Percentiles rank a stretch among this genome's conserved stretches.
These are phyloP conservation scores for Psidium guajava DNA, from an alignment of 345 rosid species.

Conservation along the genomic window DNA sequence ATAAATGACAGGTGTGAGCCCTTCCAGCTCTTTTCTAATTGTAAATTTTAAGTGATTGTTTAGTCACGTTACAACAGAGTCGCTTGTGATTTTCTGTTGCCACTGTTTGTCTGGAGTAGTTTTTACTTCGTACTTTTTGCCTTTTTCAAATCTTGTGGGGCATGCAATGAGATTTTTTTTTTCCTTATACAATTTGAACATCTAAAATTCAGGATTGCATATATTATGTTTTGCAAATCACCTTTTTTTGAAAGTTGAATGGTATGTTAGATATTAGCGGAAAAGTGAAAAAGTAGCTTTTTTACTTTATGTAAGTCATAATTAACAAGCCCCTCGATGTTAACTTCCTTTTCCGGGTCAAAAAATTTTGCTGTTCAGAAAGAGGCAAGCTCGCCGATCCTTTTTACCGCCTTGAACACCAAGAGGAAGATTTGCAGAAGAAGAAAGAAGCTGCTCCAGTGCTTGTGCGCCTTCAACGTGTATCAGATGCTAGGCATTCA, in stretches of 20 bases:
- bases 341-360: background rate
- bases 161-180: background rate
- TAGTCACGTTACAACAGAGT: background rate
- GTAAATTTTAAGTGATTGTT: background rate
- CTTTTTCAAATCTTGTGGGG: background rate
- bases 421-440: conserved; percentile 85
- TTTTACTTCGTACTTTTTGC: background rate
- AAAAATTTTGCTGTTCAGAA: conserved; percentile 29
- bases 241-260: background rate
- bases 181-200: background rate
- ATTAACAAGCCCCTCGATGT: background rate
- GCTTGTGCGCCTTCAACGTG: conserved; percentile 69
- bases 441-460: conserved; percentile 95
- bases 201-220: background rate
- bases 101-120: background rate
- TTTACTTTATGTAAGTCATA: background rate
- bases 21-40: background rate
- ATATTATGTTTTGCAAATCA: background rate
- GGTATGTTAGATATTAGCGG: background rate
- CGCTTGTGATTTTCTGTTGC: background rate
- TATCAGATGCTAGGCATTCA: conserved; percentile 73
- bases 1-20: background rate
- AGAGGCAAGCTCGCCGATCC: conserved; percentile 94
- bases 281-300: background rate
- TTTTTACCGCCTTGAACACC: conserved; percentile 88